Percentiles rank a stretch among this genome's conserved stretches.
phyloP scores from a whole-genome alignment of 345 rosid species.

The Moringa oleifera region DNA sequence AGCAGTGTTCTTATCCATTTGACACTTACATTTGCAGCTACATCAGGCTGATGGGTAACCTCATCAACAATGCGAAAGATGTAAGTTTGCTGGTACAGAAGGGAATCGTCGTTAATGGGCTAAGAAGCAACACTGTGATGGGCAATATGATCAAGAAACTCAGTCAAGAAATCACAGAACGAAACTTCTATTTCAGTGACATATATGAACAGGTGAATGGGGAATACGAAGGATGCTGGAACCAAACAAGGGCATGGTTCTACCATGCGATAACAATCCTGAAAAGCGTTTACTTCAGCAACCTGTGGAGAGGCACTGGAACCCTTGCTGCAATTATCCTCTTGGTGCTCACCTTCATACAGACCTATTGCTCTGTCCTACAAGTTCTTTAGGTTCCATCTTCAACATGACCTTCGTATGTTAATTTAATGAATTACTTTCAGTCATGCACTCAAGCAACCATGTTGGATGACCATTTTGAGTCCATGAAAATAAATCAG shows the following conservation, averaged over 20 bases:
- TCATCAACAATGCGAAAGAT: slow-evolving; percentile 15
- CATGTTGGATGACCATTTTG: too few relatives aligned
- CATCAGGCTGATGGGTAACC: slow-evolving; percentile 20
- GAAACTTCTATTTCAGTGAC: neutral
- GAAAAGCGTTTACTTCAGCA: slow-evolving; percentile 23
- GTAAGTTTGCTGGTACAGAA: slow-evolving; percentile 25
- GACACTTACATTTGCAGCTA: slow-evolving; percentile 16
- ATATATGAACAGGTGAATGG: neutral
- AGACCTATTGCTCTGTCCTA: slow-evolving; percentile 19
- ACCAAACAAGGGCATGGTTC: too few relatives aligned
- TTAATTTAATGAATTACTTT: too few relatives aligned
- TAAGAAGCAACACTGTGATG: slow-evolving; percentile 16
- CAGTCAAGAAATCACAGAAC: slow-evolving; percentile 13
- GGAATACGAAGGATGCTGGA: neutral
- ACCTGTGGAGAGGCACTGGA: slow-evolving; percentile 27
- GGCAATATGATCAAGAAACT: slow-evolving; percentile 24
- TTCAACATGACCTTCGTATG: too few relatives aligned
- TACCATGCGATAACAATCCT: slow-evolving; percentile 15
- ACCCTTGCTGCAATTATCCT: slow-evolving; percentile 13
- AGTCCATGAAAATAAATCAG: too few relatives aligned
- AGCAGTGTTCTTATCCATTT: slow-evolving; percentile 14
- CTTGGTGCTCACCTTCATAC: slow-evolving; percentile 13
- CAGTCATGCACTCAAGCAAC: too few relatives aligned
- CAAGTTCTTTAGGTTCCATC: slow-evolving; percentile 1
- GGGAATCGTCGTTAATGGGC: slow-evolving; percentile 13